Percentiles rank a stretch among this genome's conserved stretches.
Conservation (phyloP, 2,329 filamentous ascomycete genomes). For the Mycogone perniciosa region DNA sequence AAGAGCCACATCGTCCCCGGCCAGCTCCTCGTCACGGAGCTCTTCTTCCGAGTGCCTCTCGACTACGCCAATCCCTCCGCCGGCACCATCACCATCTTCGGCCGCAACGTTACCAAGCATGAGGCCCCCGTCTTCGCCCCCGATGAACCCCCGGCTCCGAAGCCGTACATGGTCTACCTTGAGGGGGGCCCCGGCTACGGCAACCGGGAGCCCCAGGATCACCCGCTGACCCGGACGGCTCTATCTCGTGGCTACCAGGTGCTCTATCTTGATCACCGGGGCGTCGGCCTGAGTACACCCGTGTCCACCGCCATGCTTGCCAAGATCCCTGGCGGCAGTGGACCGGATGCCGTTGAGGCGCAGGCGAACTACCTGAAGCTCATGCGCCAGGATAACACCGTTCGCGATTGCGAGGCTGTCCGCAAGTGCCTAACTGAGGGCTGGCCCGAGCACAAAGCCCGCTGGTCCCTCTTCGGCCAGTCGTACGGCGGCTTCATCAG, state of each 20-base stretch:
- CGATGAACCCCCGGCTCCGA: constrained; percentile 32
- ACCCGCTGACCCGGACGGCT: constrained; percentile 61
- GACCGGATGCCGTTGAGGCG: constrained; percentile 35
- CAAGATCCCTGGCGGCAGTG: constrained; percentile 44
- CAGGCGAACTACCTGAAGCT: constrained; percentile 77
- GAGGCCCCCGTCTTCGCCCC: constrained; percentile 53
- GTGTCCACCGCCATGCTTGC: constrained; percentile 68
- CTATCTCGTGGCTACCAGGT: constrained; percentile 79
- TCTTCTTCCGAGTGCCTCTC: constrained; percentile 80
- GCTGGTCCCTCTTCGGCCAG: constrained; percentile 85
- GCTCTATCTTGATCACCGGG: constrained; percentile 83
- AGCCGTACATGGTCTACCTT: constrained; percentile 63
- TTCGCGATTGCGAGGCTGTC: constrained; percentile 82
- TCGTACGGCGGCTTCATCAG: constrained; percentile 87
- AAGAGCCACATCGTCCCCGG: constrained; percentile 47
- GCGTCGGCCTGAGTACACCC: constrained; percentile 78
- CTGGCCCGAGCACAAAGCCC: constrained; percentile 61
- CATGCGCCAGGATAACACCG: constrained; percentile 86
- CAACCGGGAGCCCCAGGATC: constrained; percentile 67
- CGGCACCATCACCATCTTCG: constrained; percentile 68
- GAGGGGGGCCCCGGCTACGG: constrained; percentile 83
- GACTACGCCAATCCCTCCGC: constrained; percentile 61
- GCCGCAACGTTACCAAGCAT: constrained; percentile 61
- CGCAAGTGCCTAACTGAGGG: constrained; percentile 65
- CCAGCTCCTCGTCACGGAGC: constrained; percentile 68